Percentiles rank a stretch among this genome's conserved stretches.
Conservation (phyloP, 2,329 filamentous ascomycete genomes). For the Fusarium napiforme region DNA sequence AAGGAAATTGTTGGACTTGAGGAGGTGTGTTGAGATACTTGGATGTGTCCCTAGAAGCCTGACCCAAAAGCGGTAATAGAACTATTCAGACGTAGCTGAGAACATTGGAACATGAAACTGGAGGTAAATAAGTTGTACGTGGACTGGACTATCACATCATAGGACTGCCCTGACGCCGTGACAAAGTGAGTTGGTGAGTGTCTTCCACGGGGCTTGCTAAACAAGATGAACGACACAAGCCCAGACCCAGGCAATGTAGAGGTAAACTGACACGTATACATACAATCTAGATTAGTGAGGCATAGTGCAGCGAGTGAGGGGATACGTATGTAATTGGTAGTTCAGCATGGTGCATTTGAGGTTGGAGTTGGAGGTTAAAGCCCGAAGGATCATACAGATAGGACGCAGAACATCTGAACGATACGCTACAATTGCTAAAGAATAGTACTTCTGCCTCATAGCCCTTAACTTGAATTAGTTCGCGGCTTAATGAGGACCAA, state of each 20-base stretch:
- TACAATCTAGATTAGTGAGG: too few species aligned
- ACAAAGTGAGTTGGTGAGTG: background rate
- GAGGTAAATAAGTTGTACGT: background rate
- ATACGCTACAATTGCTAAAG: background rate
- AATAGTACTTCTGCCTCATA: background rate
- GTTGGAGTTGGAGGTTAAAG: background rate
- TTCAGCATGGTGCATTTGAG: background rate
- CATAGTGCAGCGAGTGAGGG: background rate
- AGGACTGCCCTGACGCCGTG: background rate
- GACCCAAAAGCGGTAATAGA: background rate
- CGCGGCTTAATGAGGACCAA: background rate
- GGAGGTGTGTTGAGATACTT: constrained; percentile 15
- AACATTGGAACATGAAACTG: background rate
- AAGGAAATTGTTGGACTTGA: background rate
- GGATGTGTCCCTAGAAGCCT: background rate
- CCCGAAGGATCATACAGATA: background rate
- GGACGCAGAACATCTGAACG: background rate
- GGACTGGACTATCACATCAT: background rate
- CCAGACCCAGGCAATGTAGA: background rate
- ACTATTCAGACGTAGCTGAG: background rate
- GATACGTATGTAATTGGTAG: background rate
- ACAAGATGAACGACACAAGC: background rate
- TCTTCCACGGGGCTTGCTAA: background rate
- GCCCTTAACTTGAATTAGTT: background rate
- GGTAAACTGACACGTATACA: background rate